Base-by-base conservation (phyloP, 768 basidiomycete genomes). In the Suillus decipiens region DNA sequence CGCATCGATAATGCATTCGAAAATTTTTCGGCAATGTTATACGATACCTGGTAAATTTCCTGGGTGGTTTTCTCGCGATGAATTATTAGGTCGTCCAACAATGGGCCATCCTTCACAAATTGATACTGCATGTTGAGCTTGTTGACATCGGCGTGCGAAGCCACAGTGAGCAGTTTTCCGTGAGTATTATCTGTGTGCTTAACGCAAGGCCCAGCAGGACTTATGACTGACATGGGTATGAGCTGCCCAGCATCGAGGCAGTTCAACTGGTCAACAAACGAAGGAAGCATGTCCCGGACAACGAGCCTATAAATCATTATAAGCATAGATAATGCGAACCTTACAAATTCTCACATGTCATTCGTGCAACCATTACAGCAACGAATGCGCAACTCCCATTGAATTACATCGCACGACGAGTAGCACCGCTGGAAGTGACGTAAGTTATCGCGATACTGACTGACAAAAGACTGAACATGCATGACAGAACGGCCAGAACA, bases 401-500 rank as follows among this genome's bases (percentile, higher is more conserved):
- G 50, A 31, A 51, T 51, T 51, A 31, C 50, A 51, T 51, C 50
- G 28, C 50, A 51, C 9, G 50, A 31, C 28, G 24, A 51, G 28
- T 51, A 2, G 15, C 50, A 51, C 28, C 28, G 17, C 50, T 51
- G 15, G 28, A 9, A 51, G 50, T 51, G 51, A 53, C 11, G 10
- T 53, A 33, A 33, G 51, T 19, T 11, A 33, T 6, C 9, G 31
- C 6, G 5, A 53, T 11, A 33, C 33, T 33, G 2, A n/a, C 19
- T 2, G 19, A 31, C 31, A 33, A 51, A 53, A 10, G 31, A n/a
- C 31, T 31, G 9, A 17, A 34, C 51, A 53, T 53, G 10, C 33
- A 53, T 53, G 51, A 14, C 51, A 61, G 22, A 59, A 36, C 39
- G 60, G 33, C 33, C 28, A 51, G 28, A 56, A 61, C 24, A 56